These are phyloP conservation scores for Colletotrichum noveboracense DNA, from an alignment of 2,329 filamentous ascomycete species.

Conservation along the genomic window DNA sequence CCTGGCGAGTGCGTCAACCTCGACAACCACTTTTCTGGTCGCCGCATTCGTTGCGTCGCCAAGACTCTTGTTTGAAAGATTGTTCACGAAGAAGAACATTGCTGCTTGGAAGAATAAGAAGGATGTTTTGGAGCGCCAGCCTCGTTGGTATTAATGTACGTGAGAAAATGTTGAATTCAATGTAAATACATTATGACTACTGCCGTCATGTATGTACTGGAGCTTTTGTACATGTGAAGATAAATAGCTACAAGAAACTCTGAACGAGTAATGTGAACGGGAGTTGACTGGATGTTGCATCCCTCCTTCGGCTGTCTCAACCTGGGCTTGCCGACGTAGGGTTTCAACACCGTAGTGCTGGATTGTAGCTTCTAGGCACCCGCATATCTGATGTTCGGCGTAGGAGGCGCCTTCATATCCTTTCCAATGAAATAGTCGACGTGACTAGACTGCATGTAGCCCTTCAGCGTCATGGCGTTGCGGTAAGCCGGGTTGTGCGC, in stretches of 20 bases:
- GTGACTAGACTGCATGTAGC: constrained; percentile 26
- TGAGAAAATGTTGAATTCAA: neutral
- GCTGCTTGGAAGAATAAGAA: accelerated
- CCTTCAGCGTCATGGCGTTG: constrained; percentile 28
- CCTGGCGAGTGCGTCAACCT: neutral
- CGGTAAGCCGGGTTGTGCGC: constrained; percentile 29
- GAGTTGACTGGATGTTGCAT: neutral
- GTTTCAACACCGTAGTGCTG: neutral
- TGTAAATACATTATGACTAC: neutral
- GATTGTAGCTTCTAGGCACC: neutral
- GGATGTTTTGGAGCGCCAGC: neutral
- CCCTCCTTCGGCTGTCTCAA: neutral
- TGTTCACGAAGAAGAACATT: neutral
- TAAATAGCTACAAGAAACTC: neutral
- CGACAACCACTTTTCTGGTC: neutral
- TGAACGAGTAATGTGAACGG: neutral
- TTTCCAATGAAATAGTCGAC: constrained; percentile 27
- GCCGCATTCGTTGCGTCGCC: neutral
- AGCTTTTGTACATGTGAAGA: neutral
- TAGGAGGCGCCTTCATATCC: constrained; percentile 21
- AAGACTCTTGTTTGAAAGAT: neutral
- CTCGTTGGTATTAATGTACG: neutral
- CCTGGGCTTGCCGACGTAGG: neutral
- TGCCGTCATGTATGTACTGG: neutral
- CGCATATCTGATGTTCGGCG: constrained; percentile 12